Percentiles rank a stretch among this genome's conserved stretches.
Conservation (phyloP, 345 rosid genomes). For the Iberis pinnata region DNA sequence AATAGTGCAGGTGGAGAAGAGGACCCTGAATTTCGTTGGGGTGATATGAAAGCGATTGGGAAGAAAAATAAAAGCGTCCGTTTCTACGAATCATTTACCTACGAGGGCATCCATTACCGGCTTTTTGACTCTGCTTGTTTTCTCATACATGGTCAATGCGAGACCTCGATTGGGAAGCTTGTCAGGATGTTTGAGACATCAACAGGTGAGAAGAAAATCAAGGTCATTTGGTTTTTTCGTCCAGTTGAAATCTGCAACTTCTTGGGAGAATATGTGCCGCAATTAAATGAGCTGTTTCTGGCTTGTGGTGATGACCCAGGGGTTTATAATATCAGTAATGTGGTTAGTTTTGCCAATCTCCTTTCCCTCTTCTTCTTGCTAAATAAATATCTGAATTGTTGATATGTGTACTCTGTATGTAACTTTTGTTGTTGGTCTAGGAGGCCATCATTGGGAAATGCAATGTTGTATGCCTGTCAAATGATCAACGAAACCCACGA, state of each 20-base stretch:
- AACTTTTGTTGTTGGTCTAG: slow-evolving; percentile 26
- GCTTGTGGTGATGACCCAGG: slow-evolving; percentile 51
- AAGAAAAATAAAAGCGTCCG: slow-evolving; percentile 13
- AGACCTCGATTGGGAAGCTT: slow-evolving; percentile 47
- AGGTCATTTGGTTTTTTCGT: slow-evolving; percentile 53
- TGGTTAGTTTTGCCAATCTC: slow-evolving; percentile 33
- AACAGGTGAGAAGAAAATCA: slow-evolving; percentile 33
- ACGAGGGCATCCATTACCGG: slow-evolving; percentile 33
- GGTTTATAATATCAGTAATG: slow-evolving; percentile 31
- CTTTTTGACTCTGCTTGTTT: slow-evolving; percentile 42
- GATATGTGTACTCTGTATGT: background rate
- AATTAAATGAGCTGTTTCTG: slow-evolving; percentile 51
- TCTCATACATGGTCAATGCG: slow-evolving; percentile 11
- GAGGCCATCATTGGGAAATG: slow-evolving; percentile 41
- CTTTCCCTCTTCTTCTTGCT: background rate
- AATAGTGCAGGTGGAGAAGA: slow-evolving; percentile 8
- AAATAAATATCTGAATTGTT: background rate
- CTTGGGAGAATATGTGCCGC: slow-evolving; percentile 39
- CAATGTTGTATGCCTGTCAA: slow-evolving; percentile 42
- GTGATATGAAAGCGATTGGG: slow-evolving; percentile 24
- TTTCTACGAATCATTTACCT: slow-evolving; percentile 40
- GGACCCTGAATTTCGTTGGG: slow-evolving; percentile 36
- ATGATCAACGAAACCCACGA: slow-evolving; percentile 39
- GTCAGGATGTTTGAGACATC: slow-evolving; percentile 41
- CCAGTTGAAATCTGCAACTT: slow-evolving; percentile 38